Percentiles rank a stretch among this genome's conserved stretches.
These are phyloP conservation scores for Diaporthe vexans DNA, from an alignment of 2,329 filamentous ascomycete species.

Conservation along the genomic window DNA sequence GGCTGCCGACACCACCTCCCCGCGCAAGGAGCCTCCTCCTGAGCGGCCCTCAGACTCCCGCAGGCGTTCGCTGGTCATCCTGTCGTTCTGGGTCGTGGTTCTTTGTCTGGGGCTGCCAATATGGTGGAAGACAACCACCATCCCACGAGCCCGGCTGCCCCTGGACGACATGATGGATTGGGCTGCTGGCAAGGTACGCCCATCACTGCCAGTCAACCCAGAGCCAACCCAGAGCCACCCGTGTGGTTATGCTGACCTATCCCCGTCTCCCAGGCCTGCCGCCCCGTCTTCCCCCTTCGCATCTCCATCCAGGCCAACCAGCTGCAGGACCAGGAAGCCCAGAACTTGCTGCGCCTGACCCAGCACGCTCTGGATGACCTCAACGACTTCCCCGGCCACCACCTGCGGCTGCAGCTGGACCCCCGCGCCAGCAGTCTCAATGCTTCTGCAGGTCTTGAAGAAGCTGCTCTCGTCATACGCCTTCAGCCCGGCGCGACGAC, in stretches of 20 bases:
- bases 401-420: slow-evolving; percentile 78
- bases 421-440: slow-evolving; percentile 53
- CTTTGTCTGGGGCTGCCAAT: slow-evolving; percentile 87
- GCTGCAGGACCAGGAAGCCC: slow-evolving; percentile 76
- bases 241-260: background rate
- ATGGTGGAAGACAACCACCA: slow-evolving; percentile 96
- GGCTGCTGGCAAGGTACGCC: slow-evolving; percentile 86
- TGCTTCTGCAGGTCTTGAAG: slow-evolving; percentile 56
- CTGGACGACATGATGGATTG: slow-evolving; percentile 89
- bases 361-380: slow-evolving; percentile 89
- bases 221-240: too few relatives aligned
- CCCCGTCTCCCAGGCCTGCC: slow-evolving; percentile 75
- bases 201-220: background rate
- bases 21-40: slow-evolving; percentile 74
- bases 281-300: slow-evolving; percentile 87
- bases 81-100: slow-evolving; percentile 93
- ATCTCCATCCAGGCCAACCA: slow-evolving; percentile 81
- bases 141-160: slow-evolving; percentile 88
- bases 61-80: slow-evolving; percentile 80
- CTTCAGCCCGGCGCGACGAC: slow-evolving; percentile 75
- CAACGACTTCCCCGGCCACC: slow-evolving; percentile 88
- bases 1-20: slow-evolving; percentile 34
- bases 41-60: slow-evolving; percentile 79
- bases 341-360: slow-evolving; percentile 82
- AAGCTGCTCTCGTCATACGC: slow-evolving; percentile 77